phyloP scores from a whole-genome alignment of 208 protist genomes.

The Leishmania tarentolae region DNA sequence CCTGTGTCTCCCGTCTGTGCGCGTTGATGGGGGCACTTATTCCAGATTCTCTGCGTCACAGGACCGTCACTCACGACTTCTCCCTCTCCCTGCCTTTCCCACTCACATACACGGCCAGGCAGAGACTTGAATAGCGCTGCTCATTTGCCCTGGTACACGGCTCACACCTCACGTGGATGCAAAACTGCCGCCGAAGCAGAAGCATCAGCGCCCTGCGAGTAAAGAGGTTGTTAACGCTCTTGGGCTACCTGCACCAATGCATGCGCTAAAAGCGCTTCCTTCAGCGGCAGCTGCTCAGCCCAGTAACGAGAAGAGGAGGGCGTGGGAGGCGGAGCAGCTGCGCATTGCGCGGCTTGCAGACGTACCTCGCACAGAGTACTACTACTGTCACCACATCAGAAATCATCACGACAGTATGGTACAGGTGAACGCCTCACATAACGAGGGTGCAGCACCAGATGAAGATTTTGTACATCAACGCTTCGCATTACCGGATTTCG shows the following conservation, averaged over 20 bases:
- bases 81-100: neutral
- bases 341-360: slow-evolving; percentile 28
- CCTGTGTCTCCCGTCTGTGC: neutral
- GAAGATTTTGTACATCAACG: slow-evolving; percentile 25
- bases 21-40: neutral
- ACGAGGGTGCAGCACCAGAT: neutral
- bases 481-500: slow-evolving; percentile 16
- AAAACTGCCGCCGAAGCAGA: neutral
- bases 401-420: neutral
- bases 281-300: no score
- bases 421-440: neutral
- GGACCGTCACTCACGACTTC: neutral
- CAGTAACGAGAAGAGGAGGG: slow-evolving; percentile 21
- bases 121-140: neutral
- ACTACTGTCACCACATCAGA: neutral
- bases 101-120: neutral
- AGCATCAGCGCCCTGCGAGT: neutral
- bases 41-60: neutral
- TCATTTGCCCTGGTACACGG: neutral
- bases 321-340: slow-evolving; percentile 41
- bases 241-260: neutral
- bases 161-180: neutral
- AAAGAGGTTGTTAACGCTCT: neutral
- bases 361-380: slow-evolving; percentile 37
- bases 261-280: neutral